phyloP scores from a whole-genome alignment of 2,329 filamentous ascomycete species.

The Grosmannia penicillata region DNA sequence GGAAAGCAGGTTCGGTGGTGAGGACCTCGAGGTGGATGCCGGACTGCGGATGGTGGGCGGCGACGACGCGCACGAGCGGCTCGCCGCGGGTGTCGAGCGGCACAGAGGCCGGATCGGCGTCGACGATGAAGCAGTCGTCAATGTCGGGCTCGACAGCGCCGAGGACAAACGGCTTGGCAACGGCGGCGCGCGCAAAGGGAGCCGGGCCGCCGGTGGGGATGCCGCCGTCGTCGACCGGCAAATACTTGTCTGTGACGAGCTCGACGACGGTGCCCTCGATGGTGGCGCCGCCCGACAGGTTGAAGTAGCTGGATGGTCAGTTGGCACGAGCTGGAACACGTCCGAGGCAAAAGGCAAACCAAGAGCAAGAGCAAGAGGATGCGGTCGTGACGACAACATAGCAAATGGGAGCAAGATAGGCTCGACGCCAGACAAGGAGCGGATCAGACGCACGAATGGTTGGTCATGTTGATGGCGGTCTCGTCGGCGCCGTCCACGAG shows the following conservation, averaged over 20 bases:
- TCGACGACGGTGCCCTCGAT: constrained; percentile 50
- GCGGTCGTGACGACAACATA: neutral
- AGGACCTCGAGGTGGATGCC: constrained; percentile 72
- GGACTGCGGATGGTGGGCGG: constrained; percentile 58
- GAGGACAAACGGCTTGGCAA: constrained; percentile 56
- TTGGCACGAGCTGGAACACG: too few relatives aligned
- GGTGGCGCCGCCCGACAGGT: constrained; percentile 37
- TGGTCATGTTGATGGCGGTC: constrained; percentile 85
- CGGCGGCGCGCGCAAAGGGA: constrained; percentile 47
- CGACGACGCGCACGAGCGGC: constrained; percentile 52
- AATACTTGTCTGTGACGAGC: constrained; percentile 48
- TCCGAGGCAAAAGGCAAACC: neutral
- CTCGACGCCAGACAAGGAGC: neutral
- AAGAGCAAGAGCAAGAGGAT: neutral
- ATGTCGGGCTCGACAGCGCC: constrained; percentile 58
- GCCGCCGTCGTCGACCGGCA: constrained; percentile 56
- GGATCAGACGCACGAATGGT: constrained; percentile 71
- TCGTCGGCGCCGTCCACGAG: constrained; percentile 69
- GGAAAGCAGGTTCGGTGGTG: constrained; percentile 90
- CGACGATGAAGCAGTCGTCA: constrained; percentile 81
- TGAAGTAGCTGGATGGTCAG: constrained; percentile 57
- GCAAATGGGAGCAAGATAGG: too few relatives aligned
- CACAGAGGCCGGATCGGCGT: constrained; percentile 42
- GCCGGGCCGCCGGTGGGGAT: constrained; percentile 58
- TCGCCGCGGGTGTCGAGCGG: constrained; percentile 49